Percentiles rank a stretch among this genome's conserved stretches.
Evolutionary conservation across 1,139 yeast species (phyloP).

Genomic region (Geotrichum phurueaensis): DNA sequence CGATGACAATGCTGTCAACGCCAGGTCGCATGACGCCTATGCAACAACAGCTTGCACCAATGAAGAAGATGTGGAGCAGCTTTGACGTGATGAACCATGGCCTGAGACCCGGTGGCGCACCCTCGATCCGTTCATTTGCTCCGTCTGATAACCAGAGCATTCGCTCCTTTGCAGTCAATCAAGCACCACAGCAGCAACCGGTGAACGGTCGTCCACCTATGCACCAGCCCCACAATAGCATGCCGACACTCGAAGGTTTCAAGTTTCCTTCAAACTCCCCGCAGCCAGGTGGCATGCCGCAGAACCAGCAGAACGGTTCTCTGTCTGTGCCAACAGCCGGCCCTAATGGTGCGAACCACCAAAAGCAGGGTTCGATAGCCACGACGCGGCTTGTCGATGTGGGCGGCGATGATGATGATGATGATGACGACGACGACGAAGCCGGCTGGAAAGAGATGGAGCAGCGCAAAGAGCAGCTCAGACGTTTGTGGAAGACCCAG

Average conservation of each 20-base stretch:
- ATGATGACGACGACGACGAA: constrained; percentile 19
- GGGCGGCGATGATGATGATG: constrained; percentile 14
- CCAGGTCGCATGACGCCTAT: constrained; percentile 14
- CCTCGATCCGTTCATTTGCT: constrained; percentile 25
- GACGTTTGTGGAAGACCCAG: constrained; percentile 17
- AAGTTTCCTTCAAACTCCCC: constrained; percentile 6
- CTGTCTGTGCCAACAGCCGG: background rate
- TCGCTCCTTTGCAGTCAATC: constrained; percentile 13
- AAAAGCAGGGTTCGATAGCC: background rate
- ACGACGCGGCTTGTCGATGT: constrained; percentile 1
- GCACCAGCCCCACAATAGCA: constrained; percentile 10
- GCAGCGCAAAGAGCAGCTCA: constrained; percentile 11
- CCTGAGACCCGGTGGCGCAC: constrained; percentile 22
- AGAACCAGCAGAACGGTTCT: background rate
- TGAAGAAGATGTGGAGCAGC: constrained; percentile 22
- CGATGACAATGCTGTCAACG: constrained; percentile 11
- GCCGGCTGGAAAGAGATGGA: constrained; percentile 19
- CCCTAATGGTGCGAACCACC: background rate
- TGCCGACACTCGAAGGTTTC: constrained; percentile 8
- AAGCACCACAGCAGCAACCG: background rate
- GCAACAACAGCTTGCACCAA: background rate
- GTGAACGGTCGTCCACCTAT: background rate
- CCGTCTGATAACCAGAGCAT: constrained; percentile 23
- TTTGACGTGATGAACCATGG: constrained; percentile 20
- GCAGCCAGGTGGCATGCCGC: background rate